A percentile compares a stretch with the other conserved stretches of the same genome.
These are phyloP conservation scores for Monosporascus ibericus DNA, from an alignment of 2,329 filamentous ascomycete species.

Conservation along the genomic window DNA sequence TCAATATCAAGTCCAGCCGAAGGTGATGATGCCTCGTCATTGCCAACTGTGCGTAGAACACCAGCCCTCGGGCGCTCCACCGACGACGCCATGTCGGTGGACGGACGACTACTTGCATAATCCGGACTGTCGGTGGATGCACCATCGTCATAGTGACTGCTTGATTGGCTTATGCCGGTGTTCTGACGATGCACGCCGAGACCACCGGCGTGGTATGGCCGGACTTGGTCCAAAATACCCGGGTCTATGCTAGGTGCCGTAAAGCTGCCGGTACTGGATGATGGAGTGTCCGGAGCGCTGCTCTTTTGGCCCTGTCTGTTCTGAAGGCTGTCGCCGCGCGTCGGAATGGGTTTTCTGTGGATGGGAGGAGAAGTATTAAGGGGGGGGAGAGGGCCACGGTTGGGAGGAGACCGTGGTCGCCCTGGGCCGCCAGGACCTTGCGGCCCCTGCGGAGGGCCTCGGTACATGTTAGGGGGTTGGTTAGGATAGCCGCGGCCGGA, in stretches of 20 bases:
- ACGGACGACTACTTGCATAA: slow-evolving; percentile 66
- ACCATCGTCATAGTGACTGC: slow-evolving; percentile 52
- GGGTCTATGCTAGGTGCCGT: slow-evolving; percentile 38
- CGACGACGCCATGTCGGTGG: slow-evolving; percentile 43
- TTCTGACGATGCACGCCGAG: slow-evolving; percentile 25
- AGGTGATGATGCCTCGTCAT: slow-evolving; percentile 25
- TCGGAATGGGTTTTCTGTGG: slow-evolving; percentile 46
- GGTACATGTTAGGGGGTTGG: slow-evolving; percentile 20
- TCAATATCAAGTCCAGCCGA: slow-evolving; percentile 52
- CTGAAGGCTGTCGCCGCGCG: slow-evolving; percentile 29
- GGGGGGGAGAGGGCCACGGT: slow-evolving; percentile 14
- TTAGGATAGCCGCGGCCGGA: slow-evolving; percentile 21
- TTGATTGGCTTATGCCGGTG: slow-evolving; percentile 29
- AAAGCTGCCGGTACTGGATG: slow-evolving; percentile 33
- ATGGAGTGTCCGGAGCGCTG: slow-evolving; percentile 28
- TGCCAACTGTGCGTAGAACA: slow-evolving; percentile 71
- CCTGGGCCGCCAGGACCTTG: slow-evolving; percentile 16
- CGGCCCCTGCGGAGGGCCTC: slow-evolving; percentile 16
- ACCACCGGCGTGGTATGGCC: slow-evolving; percentile 24
- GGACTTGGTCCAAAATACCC: slow-evolving; percentile 43
- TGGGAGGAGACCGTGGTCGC: slow-evolving; percentile 14
- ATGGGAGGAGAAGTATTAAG: slow-evolving; percentile 38
- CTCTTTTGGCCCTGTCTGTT: slow-evolving; percentile 34
- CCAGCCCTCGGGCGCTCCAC: slow-evolving; percentile 69
- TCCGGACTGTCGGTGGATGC: slow-evolving; percentile 65